Evolutionary conservation across 306 rosid genomes (phyloP).

Genomic region (Gillenia trifoliata): DNA sequence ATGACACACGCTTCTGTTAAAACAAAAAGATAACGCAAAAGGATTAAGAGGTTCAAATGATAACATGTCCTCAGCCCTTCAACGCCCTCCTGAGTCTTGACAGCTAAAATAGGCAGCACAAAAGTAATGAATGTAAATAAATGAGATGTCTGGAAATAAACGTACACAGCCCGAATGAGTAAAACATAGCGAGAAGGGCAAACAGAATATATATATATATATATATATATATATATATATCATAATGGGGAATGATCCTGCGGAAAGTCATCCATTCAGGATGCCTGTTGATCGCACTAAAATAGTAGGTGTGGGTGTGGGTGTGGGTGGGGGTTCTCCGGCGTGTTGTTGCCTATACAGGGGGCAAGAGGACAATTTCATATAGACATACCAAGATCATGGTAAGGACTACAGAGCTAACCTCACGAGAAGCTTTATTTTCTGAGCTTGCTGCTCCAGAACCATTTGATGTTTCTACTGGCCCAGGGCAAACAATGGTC

Average conservation of each 20-base stretch:
- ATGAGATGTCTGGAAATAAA: background rate
- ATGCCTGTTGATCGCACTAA: no score
- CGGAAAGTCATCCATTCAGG: no score
- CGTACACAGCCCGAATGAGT: no score
- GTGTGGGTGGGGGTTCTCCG: no score
- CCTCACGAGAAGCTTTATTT: slow-evolving; percentile 58
- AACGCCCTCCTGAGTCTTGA: background rate
- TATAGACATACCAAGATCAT: background rate
- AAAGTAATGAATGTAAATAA: slow-evolving; percentile 6
- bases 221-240: no score
- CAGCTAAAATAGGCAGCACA: slow-evolving; percentile 5
- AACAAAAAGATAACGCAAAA: slow-evolving; percentile 14
- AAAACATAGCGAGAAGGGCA: no score
- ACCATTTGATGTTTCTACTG: slow-evolving; percentile 61
- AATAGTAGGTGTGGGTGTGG: no score
- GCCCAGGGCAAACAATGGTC: slow-evolving; percentile 94
- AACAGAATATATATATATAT: no score
- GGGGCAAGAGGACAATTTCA: no score
- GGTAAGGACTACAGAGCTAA: slow-evolving; percentile 20
- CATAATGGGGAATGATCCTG: no score
- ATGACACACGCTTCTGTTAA: slow-evolving; percentile 68
- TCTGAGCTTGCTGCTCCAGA: slow-evolving; percentile 30
- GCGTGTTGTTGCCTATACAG: no score
- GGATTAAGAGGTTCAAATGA: background rate
- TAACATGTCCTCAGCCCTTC: background rate